Conservation (phyloP, 192 early-diverging fungal species). For the Coemansia sp. region DNA sequence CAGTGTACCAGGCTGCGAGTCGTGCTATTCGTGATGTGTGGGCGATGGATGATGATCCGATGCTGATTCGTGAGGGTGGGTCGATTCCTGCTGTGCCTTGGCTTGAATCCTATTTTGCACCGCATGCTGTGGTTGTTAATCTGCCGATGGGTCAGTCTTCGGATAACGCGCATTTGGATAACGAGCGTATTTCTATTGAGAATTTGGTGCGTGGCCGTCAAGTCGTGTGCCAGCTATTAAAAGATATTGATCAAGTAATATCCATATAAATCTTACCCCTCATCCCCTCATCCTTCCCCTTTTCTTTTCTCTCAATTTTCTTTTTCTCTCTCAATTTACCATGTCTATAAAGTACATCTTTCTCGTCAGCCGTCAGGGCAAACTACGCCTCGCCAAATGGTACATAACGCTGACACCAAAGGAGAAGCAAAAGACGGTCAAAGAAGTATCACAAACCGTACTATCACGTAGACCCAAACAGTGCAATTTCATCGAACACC, state of each 20-base stretch:
- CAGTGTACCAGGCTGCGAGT: constrained; percentile 72
- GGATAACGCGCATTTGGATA: constrained; percentile 78
- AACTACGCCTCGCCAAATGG: constrained; percentile 83
- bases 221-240: constrained; percentile 62
- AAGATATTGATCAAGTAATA: constrained; percentile 29
- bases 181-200: constrained; percentile 73
- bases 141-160: constrained; percentile 82
- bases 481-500: constrained; percentile 99
- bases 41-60: constrained; percentile 50
- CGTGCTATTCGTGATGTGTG: constrained; percentile 60
- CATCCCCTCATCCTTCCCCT: not conserved
- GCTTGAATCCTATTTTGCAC: constrained; percentile 67
- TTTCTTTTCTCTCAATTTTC: not conserved
- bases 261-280: not conserved
- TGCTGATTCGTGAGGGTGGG: constrained; percentile 79
- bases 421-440: constrained; percentile 94
- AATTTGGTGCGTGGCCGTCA: constrained; percentile 70
- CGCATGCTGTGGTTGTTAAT: constrained; percentile 67
- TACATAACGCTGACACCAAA: constrained; percentile 77
- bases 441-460: constrained; percentile 92
- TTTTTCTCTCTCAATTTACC: not conserved
- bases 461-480: constrained; percentile 88
- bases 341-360: constrained; percentile 70
- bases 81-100: constrained; percentile 77
- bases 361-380: constrained; percentile 82